Conservation (phyloP, 2,329 filamentous ascomycete genomes). For the Exutisphaerella laricina region DNA sequence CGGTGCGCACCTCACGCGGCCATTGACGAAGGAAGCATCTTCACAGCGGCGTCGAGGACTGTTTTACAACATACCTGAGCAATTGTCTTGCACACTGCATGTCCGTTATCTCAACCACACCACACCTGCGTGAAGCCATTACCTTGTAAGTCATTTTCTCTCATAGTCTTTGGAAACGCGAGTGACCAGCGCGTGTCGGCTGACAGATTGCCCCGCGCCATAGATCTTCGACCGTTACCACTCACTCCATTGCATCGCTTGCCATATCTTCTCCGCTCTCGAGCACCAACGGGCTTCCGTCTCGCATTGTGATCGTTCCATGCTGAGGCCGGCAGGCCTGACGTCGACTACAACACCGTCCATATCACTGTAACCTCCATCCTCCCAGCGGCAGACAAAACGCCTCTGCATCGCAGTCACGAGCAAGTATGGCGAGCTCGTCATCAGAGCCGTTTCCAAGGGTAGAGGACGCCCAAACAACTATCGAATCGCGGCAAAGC, state of each 20-base stretch:
- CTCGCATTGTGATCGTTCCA: neutral
- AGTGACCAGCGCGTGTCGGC: slow-evolving; percentile 3
- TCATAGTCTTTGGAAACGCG: too few relatives aligned
- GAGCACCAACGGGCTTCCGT: neutral
- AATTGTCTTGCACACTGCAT: slow-evolving; percentile 3
- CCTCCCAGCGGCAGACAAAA: slow-evolving; percentile 2
- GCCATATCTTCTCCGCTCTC: too few relatives aligned
- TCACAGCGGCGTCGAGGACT: neutral
- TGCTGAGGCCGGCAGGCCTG: slow-evolving; percentile 4
- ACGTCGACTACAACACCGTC: neutral
- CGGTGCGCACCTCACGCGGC: neutral
- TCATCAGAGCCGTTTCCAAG: slow-evolving; percentile 16
- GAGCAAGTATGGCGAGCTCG: slow-evolving; percentile 17
- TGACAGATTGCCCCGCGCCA: slow-evolving; percentile 4
- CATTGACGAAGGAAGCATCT: neutral
- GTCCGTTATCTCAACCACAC: neutral
- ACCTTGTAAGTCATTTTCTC: slow-evolving; percentile 1
- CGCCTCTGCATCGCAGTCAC: neutral
- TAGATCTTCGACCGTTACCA: too few relatives aligned
- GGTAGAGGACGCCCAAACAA: slow-evolving; percentile 9
- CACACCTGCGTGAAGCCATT: neutral
- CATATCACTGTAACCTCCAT: neutral
- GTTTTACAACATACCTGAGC: neutral
- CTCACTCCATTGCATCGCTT: too few relatives aligned
- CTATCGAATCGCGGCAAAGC: slow-evolving; percentile 14